These are phyloP conservation scores for Termitomyces sp. DNA, from an alignment of 768 basidiomycete genomes.

Conservation along the genomic window DNA sequence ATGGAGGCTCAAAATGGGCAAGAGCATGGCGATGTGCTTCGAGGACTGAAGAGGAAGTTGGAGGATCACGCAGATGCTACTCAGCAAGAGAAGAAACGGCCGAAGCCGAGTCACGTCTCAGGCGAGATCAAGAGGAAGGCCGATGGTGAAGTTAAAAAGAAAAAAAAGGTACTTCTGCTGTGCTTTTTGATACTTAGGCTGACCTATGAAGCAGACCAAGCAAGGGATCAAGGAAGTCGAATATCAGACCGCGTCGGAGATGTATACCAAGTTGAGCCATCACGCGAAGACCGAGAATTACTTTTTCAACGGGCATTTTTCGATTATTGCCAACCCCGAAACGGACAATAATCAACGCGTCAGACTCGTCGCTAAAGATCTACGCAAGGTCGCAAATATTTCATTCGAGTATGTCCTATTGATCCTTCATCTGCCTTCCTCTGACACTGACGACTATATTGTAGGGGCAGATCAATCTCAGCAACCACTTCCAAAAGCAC, in stretches of 20 bases:
- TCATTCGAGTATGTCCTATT: constrained; percentile 25
- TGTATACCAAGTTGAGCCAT: constrained; percentile 24
- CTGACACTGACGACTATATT: background rate
- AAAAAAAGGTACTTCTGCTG: background rate
- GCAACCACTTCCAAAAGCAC: background rate
- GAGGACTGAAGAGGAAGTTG: background rate
- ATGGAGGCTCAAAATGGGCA: background rate
- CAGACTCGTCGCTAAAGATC: constrained; percentile 23
- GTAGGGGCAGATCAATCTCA: background rate
- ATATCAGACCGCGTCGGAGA: constrained; percentile 27
- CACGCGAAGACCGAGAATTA: constrained; percentile 9
- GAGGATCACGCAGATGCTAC: background rate
- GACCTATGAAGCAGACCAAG: background rate
- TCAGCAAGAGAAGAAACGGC: background rate
- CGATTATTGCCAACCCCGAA: constrained; percentile 24
- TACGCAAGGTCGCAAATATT: constrained; percentile 26
- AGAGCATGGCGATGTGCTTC: background rate
- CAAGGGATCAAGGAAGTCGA: constrained; percentile 10
- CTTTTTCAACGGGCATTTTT: constrained; percentile 24
- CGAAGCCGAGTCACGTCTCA: background rate
- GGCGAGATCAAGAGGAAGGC: background rate
- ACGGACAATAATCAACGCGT: constrained; percentile 23
- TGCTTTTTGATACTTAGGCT: background rate
- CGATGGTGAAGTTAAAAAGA: background rate
- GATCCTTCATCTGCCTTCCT: background rate